phyloP scores from a whole-genome alignment of 352 stramenopile species.

The Blastocystis sp. region DNA sequence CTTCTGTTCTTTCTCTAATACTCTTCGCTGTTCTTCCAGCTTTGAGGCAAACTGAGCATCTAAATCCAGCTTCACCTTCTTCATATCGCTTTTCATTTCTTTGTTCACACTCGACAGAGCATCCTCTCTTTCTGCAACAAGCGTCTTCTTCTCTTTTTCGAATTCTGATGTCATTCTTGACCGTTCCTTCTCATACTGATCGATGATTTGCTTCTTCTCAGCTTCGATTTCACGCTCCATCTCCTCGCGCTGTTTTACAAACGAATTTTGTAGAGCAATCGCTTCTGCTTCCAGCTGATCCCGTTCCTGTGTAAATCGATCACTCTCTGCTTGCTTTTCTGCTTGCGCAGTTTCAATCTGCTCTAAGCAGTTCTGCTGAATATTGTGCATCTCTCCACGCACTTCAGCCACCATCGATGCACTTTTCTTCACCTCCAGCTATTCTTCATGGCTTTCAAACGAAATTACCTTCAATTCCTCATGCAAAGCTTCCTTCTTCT shows the following conservation, averaged over 20 bases:
- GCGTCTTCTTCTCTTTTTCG: constrained; percentile 48
- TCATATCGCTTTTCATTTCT: neutral
- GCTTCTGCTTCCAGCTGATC: neutral
- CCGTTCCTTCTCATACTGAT: constrained; percentile 49
- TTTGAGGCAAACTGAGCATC: neutral
- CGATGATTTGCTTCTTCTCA: constrained; percentile 16
- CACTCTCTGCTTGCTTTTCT: constrained; percentile 19
- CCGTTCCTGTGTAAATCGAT: constrained; percentile 16
- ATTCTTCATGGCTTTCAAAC: neutral
- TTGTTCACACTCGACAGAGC: neutral
- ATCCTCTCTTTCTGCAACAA: constrained; percentile 5
- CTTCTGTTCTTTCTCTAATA: neutral
- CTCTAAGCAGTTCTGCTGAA: neutral
- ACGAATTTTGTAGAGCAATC: neutral
- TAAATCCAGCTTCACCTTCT: constrained; percentile 2
- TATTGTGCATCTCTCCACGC: constrained; percentile 43
- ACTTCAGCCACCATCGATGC: constrained; percentile 21
- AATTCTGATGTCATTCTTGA: neutral
- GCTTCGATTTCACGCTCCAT: neutral
- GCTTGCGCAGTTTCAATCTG: constrained; percentile 5
- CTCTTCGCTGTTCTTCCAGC: neutral
- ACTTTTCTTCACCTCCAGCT: neutral
- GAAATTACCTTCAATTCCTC: neutral
- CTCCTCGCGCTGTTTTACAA: constrained; percentile 19
- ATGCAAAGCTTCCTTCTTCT: neutral